Conservation (phyloP, 306 rosid species). For the Luffa acutangula region DNA sequence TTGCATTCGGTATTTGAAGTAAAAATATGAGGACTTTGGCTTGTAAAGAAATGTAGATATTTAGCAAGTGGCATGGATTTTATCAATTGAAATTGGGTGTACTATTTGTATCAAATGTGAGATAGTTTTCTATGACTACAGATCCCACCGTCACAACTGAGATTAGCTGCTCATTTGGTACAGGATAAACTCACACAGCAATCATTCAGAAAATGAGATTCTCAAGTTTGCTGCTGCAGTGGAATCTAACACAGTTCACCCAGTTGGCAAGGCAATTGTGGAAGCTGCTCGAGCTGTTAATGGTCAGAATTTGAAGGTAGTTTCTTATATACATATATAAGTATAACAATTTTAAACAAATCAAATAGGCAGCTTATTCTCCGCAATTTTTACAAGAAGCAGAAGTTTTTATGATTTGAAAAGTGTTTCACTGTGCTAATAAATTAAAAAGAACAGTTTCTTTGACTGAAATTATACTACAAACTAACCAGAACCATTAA, state of each 20-base stretch:
- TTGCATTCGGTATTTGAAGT: not conserved
- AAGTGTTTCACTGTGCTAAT: not conserved
- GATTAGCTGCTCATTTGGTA: slow-evolving; percentile 9
- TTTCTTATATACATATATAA: slow-evolving; percentile 10
- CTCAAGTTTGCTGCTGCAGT: slow-evolving; percentile 84
- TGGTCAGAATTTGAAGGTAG: slow-evolving; percentile 53
- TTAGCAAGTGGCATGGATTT: not conserved
- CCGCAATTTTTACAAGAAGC: not conserved
- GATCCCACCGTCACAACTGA: not conserved
- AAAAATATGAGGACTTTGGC: not conserved
- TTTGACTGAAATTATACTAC: not conserved
- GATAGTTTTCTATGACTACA: not conserved
- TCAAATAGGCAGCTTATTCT: not conserved
- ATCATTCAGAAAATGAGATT: slow-evolving; percentile 64
- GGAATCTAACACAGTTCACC: slow-evolving; percentile 86
- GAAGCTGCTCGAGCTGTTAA: slow-evolving; percentile 64
- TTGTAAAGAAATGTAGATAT: not conserved
- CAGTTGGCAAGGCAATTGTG: slow-evolving; percentile 88
- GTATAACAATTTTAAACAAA: not conserved
- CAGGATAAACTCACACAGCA: slow-evolving; percentile 34
- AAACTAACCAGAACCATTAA: not conserved
- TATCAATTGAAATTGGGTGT: not conserved
- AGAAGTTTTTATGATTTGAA: not conserved
- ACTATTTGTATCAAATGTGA: not conserved
- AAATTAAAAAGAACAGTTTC: not conserved